phyloP scores from a whole-genome alignment of 805 yeast species.

The Teunomyces gatunensis region DNA sequence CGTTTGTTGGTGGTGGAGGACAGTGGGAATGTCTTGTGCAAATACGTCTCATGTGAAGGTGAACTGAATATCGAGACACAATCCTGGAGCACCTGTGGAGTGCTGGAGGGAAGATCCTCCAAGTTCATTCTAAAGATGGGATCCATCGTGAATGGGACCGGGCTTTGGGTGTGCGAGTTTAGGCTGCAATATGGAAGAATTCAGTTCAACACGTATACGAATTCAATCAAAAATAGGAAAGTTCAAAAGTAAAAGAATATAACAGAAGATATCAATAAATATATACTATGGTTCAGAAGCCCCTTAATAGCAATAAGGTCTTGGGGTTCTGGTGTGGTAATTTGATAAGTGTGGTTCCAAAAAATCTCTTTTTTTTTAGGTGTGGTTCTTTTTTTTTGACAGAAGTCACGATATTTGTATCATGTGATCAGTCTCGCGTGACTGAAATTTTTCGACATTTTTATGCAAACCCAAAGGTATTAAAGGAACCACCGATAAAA shows the following conservation, averaged over 20 bases:
- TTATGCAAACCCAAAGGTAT: neutral
- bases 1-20: constrained; percentile 12
- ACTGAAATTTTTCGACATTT: constrained; percentile 1
- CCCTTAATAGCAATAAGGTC: neutral
- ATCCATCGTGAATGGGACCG: constrained; percentile 5
- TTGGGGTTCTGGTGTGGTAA: too few relatives aligned
- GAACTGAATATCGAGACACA: constrained; percentile 21
- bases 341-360: constrained; percentile 2
- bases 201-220: too few relatives aligned
- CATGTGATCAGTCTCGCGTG: neutral
- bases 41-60: constrained; percentile 12
- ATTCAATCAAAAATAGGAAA: neutral
- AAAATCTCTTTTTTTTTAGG: neutral
- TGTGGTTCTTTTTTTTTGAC: neutral
- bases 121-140: constrained; percentile 9
- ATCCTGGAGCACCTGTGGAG: constrained; percentile 23
- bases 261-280: neutral
- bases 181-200: neutral
- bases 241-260: neutral
- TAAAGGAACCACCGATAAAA: neutral
- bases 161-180: neutral
- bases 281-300: neutral
- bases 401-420: neutral
- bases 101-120: constrained; percentile 12
- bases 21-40: neutral